Evolutionary conservation across 1,139 yeast genomes (phyloP).

Genomic region (Geotrichum restrictum): DNA sequence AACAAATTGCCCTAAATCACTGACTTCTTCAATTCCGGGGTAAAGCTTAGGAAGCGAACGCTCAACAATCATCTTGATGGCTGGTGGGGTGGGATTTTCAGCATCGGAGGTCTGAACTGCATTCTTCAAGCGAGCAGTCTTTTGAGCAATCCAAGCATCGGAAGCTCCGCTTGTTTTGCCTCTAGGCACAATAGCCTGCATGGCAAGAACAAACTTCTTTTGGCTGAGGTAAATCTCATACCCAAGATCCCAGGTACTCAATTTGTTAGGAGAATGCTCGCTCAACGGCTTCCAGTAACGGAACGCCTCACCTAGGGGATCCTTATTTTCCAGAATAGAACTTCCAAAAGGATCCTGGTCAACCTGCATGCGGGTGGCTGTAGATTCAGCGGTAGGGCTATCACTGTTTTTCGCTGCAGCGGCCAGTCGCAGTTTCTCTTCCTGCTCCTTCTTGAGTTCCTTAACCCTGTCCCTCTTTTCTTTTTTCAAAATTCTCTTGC

Average conservation of each 20-base stretch:
- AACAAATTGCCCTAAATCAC: conserved; percentile 27
- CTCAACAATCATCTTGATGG: conserved; percentile 34
- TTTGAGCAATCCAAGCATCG: conserved; percentile 31
- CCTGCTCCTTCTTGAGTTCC: conserved; percentile 37
- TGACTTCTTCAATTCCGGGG: conserved; percentile 30
- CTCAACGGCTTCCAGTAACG: conserved; percentile 40
- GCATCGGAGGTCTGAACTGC: conserved; percentile 29
- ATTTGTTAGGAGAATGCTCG: conserved; percentile 35
- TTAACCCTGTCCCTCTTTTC: conserved; percentile 43
- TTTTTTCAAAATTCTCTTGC: conserved; percentile 37
- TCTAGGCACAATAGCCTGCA: conserved; percentile 43
- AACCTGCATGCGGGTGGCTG: conserved; percentile 19
- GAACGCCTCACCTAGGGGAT: conserved; percentile 43
- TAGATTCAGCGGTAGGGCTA: conserved; percentile 22
- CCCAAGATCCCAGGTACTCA: conserved; percentile 42
- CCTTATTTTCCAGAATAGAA: conserved; percentile 36
- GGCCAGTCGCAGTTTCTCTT: conserved; percentile 15
- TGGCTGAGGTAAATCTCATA: conserved; percentile 44
- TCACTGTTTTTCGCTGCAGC: conserved; percentile 28
- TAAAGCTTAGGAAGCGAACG: conserved; percentile 35
- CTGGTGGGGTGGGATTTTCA: conserved; percentile 30
- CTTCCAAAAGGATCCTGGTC: conserved; percentile 49
- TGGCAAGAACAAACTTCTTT: conserved; percentile 47
- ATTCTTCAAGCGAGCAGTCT: conserved; percentile 31
- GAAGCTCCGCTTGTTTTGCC: conserved; percentile 36